phyloP scores from a whole-genome alignment of 2,329 filamentous ascomycete species.

The Colletotrichum higginsianum region DNA sequence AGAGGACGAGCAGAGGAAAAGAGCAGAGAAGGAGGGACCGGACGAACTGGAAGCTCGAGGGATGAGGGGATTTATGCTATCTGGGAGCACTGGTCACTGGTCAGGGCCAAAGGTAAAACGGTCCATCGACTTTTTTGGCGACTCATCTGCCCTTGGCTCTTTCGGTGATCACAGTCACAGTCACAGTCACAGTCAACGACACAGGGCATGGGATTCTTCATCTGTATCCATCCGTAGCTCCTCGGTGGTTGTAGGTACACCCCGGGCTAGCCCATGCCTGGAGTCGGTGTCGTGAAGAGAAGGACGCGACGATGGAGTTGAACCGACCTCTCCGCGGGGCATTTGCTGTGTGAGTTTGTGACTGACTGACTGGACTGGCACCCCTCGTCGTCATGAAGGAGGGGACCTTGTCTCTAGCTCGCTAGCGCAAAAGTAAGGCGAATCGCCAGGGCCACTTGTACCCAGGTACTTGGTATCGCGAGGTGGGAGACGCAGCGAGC shows the following conservation, averaged over 20 bases:
- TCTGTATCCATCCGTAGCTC: constrained; percentile 2
- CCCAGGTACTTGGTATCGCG: constrained; percentile 17
- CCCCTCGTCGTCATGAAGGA: constrained; percentile 38
- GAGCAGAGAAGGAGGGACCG: neutral
- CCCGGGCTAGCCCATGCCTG: constrained; percentile 17
- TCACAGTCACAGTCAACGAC: constrained; percentile 10
- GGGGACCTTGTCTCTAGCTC: constrained; percentile 40
- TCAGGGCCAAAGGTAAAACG: constrained; percentile 10
- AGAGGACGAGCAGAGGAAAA: constrained; percentile 14
- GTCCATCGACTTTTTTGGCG: neutral
- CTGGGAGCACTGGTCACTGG: neutral
- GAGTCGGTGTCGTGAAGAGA: neutral
- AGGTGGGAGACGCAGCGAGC: constrained; percentile 14
- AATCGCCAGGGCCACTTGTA: constrained; percentile 13
- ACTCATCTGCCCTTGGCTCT: constrained; percentile 5
- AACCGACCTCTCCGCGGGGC: constrained; percentile 9
- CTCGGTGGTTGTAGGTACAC: constrained; percentile 15
- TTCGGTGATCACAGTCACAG: neutral
- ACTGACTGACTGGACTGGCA: constrained; percentile 25
- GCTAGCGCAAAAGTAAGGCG: constrained; percentile 34
- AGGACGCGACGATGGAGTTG: neutral
- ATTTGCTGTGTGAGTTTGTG: neutral
- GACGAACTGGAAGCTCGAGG: constrained; percentile 37
- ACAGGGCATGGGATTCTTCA: constrained; percentile 21
- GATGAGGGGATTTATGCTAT: constrained; percentile 40